phyloP scores from a whole-genome alignment of 257 asterid species.

The Nicotiana attenuata region DNA sequence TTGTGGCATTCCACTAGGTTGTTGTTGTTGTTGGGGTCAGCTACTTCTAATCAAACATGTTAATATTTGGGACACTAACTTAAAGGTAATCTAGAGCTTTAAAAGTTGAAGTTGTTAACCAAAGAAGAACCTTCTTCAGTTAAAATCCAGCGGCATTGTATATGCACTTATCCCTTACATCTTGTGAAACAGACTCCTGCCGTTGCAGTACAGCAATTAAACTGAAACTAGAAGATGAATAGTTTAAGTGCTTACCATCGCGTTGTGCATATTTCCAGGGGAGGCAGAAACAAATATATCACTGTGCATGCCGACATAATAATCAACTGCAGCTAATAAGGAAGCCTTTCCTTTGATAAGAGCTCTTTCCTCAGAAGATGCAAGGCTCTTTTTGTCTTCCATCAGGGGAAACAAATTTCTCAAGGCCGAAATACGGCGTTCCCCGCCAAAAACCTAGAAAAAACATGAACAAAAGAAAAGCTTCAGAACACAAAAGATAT shows the following conservation, averaged over 20 bases:
- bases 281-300: constrained; percentile 95
- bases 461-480: not conserved
- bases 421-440: constrained; percentile 73
- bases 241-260: constrained; percentile 51
- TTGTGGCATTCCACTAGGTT: no score
- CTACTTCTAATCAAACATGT: no score
- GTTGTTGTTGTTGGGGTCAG: no score
- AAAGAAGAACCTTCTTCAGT: no score
- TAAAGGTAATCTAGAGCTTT: no score
- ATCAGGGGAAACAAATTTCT: constrained; percentile 75
- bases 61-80: no score
- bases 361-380: constrained; percentile 83
- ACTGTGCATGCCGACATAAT: constrained; percentile 90
- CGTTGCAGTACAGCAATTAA: not conserved
- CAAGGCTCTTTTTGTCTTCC: constrained; percentile 90
- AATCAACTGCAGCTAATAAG: constrained; percentile 87
- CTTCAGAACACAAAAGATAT: not conserved
- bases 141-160: not conserved
- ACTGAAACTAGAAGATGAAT: not conserved
- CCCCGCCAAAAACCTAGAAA: constrained; percentile 89
- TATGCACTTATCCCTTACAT: no score
- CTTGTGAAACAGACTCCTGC: not conserved
- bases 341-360: constrained; percentile 87
- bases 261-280: constrained; percentile 98
- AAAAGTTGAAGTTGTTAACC: no score